These are phyloP conservation scores for Aspergillus costaricaensis DNA, from an alignment of 2,329 filamentous ascomycete species.

Conservation along the genomic window DNA sequence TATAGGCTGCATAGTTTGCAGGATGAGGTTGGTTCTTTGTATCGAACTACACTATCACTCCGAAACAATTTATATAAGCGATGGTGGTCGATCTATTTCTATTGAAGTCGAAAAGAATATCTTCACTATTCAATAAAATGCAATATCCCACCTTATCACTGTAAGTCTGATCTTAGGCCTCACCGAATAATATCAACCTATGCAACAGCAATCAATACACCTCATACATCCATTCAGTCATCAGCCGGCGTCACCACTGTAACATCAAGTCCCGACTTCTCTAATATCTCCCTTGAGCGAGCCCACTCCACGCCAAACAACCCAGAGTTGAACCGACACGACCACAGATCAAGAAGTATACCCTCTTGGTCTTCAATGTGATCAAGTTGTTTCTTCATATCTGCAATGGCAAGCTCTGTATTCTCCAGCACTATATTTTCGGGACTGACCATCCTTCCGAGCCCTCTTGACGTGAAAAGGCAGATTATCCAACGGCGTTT, in stretches of 20 bases:
- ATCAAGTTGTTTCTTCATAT: conserved; percentile 50
- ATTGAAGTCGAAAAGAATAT: too few relatives aligned
- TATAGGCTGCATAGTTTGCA: too few relatives aligned
- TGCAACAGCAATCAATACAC: not conserved
- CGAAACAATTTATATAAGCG: too few relatives aligned
- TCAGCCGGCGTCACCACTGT: conserved; percentile 35
- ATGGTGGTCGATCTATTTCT: too few relatives aligned
- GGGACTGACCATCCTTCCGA: conserved; percentile 45
- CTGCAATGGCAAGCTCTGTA: conserved; percentile 51
- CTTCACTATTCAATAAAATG: too few relatives aligned
- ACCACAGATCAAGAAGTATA: conserved; percentile 42
- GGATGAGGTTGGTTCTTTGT: too few relatives aligned
- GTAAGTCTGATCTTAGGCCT: too few relatives aligned
- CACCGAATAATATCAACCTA: not conserved
- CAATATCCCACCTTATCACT: too few relatives aligned
- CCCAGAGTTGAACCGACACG: conserved; percentile 61
- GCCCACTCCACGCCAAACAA: conserved; percentile 59
- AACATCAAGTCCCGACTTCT: conserved; percentile 38
- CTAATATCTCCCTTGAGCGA: conserved; percentile 48
- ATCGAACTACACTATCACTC: too few relatives aligned
- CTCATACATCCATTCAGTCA: conserved; percentile 4
- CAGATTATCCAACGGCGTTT: conserved; percentile 59
- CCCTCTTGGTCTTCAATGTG: conserved; percentile 21
- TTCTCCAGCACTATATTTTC: conserved; percentile 50
- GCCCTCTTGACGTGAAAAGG: conserved; percentile 57